A percentile compares a stretch with the other conserved stretches of the same genome.
These are phyloP conservation scores for Pichia manshurica DNA, from an alignment of 805 yeast genomes.

Conservation along the genomic window DNA sequence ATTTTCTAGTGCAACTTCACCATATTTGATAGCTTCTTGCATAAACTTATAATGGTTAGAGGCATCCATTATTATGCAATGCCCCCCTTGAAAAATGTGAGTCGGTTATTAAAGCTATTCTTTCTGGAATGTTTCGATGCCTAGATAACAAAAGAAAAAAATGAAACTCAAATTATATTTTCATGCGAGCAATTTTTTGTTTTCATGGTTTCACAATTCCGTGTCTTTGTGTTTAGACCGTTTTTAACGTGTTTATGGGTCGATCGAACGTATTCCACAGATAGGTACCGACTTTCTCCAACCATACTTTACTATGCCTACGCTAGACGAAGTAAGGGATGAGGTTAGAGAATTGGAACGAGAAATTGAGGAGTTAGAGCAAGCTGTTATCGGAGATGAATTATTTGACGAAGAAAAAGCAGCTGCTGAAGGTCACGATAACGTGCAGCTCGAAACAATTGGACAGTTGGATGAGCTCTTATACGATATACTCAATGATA, in stretches of 20 bases:
- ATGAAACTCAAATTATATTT: background rate
- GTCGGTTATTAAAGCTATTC: too few species aligned
- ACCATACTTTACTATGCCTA: constrained; percentile 6
- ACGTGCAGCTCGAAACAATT: constrained; percentile 24
- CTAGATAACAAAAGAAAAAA: too few species aligned
- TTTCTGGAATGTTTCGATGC: too few species aligned
- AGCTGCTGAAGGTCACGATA: constrained; percentile 7
- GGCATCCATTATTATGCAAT: background rate
- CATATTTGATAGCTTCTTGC: constrained; percentile 50
- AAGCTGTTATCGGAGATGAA: background rate
- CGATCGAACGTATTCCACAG: too few species aligned
- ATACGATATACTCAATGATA: constrained; percentile 8
- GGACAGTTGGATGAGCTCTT: constrained; percentile 17
- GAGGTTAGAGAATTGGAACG: constrained; percentile 15
- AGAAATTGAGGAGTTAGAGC: constrained; percentile 8
- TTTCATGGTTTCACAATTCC: too few species aligned
- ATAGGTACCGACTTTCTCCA: too few species aligned
- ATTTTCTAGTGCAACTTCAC: constrained; percentile 55
- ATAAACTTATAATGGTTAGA: constrained; percentile 35
- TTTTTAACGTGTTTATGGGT: too few species aligned
- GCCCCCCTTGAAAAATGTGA: background rate
- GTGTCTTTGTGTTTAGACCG: too few species aligned
- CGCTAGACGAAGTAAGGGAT: constrained; percentile 6
- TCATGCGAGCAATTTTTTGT: too few species aligned
- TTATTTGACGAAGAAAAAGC: background rate